phyloP scores from a whole-genome alignment of 2,329 filamentous ascomycete species.

The Fusarium praegraminearum region DNA sequence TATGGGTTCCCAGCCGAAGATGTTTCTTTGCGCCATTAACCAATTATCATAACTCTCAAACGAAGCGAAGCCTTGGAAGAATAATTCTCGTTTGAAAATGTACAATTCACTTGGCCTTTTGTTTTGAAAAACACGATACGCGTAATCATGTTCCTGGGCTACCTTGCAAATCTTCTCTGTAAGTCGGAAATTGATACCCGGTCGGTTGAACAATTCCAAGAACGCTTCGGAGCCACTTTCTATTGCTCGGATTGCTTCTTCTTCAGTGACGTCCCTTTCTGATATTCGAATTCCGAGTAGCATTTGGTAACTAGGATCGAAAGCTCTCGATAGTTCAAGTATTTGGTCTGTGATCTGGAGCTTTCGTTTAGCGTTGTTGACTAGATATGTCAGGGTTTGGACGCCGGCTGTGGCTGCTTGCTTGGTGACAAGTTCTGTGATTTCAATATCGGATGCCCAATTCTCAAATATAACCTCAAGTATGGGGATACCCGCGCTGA shows the following conservation, averaged over 20 bases:
- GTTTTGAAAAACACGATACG: accelerated
- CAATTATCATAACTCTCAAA: neutral
- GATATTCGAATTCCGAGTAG: too few species aligned
- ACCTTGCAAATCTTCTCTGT: neutral
- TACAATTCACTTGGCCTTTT: neutral
- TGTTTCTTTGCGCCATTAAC: neutral
- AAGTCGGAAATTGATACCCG: neutral
- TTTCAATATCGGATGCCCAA: neutral
- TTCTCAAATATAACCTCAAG: neutral
- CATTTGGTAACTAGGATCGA: neutral
- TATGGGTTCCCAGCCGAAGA: neutral
- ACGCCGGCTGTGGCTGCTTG: neutral
- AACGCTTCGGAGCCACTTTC: neutral
- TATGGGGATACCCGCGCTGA: accelerated
- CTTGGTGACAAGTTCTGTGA: neutral
- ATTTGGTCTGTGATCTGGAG: neutral
- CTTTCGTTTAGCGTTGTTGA: neutral
- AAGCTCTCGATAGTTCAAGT: neutral
- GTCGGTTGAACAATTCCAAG: neutral
- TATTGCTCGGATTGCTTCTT: neutral
- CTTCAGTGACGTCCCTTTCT: neutral
- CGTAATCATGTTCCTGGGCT: neutral
- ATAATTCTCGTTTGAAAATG: neutral
- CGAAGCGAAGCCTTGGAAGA: neutral
- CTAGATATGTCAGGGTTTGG: neutral